Evolutionary conservation across 225 moss, liverwort and hornwort genomes (phyloP).

Genomic region (Straminergon stramineum): DNA sequence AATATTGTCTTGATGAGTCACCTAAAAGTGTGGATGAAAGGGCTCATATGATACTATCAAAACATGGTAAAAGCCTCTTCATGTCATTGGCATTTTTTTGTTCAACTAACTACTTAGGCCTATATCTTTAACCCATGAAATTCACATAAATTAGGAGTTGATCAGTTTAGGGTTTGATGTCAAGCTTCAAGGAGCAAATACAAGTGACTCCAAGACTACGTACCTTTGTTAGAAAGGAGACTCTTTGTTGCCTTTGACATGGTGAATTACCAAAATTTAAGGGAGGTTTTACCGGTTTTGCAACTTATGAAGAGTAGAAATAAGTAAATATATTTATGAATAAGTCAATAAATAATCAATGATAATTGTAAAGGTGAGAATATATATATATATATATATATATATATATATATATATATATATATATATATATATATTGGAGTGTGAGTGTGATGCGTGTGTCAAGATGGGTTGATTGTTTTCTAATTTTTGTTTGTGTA

Average conservation of each 20-base stretch:
- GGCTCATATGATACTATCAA: background rate
- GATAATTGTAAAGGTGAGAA: background rate
- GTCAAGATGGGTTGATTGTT: background rate
- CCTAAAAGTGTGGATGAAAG: background rate
- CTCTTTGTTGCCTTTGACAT: background rate
- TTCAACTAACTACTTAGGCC: background rate
- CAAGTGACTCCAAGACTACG: too few relatives aligned
- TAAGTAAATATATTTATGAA: rapidly evolving
- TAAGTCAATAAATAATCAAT: background rate
- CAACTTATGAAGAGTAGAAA: background rate
- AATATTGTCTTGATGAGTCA: background rate
- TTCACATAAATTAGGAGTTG: background rate
- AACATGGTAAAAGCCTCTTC: background rate
- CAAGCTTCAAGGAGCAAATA: background rate
- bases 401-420: background rate
- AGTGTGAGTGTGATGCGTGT: background rate
- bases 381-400: background rate
- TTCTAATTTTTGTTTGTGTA: background rate
- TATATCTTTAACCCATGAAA: background rate
- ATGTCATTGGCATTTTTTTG: background rate
- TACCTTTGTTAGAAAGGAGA: background rate
- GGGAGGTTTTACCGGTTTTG: background rate
- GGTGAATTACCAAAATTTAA: background rate
- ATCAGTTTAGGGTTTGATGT: rapidly evolving
- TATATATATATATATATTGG: background rate